phyloP scores from a whole-genome alignment of 106 monocot genomes.

The Triglochin maritima region DNA sequence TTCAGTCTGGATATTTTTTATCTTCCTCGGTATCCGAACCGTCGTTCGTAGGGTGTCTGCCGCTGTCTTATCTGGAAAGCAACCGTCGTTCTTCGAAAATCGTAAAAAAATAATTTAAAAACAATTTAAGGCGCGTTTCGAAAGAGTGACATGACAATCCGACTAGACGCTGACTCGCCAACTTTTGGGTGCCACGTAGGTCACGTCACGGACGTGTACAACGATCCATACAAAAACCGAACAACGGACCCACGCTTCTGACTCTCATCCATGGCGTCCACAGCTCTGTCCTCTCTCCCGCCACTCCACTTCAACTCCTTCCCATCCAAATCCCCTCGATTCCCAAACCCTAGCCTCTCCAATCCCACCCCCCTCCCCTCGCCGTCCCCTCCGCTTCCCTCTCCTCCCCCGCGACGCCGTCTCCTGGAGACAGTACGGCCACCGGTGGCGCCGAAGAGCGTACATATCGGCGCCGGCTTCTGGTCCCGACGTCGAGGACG shows the following conservation, averaged over 20 bases:
- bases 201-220: no score
- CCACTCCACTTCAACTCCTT: background rate
- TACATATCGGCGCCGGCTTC: conserved; percentile 90
- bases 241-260: background rate
- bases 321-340: background rate
- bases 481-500: conserved; percentile 30
- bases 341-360: background rate
- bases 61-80: no score
- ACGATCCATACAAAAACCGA: no score
- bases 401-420: background rate
- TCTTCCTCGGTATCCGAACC: no score
- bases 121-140: no score
- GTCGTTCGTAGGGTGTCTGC: no score
- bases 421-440: background rate
- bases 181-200: no score
- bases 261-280: conserved; percentile 2
- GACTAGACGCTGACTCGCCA: no score
- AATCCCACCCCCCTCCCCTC: background rate
- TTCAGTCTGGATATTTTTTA: no score
- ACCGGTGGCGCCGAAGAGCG: conserved; percentile 15
- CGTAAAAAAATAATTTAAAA: no score
- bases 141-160: no score
- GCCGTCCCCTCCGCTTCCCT: background rate
- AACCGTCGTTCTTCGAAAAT: no score
- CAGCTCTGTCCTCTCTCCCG: background rate